A percentile compares a stretch with the other conserved stretches of the same genome.
Conservation (phyloP, 208 protist species). For the Leishmania guyanensis region DNA sequence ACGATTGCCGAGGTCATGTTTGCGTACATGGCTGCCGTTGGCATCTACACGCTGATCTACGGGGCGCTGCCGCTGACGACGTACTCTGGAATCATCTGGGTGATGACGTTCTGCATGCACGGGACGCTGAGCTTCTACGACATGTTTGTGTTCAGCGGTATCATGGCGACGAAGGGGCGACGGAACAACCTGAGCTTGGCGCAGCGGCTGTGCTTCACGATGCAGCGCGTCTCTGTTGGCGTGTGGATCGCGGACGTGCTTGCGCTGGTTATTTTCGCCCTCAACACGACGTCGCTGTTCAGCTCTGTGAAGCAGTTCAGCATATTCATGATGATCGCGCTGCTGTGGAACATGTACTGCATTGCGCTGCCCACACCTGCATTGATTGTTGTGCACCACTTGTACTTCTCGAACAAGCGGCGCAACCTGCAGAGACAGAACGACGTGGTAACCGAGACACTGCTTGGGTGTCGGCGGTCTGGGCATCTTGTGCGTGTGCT, state of each 20-base stretch:
- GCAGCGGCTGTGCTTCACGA: conserved; percentile 65
- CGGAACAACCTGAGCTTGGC: conserved; percentile 63
- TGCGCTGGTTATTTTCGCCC: conserved; percentile 54
- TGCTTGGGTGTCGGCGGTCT: conserved; percentile 32
- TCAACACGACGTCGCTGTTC: conserved; percentile 60
- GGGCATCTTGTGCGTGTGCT: conserved; percentile 29
- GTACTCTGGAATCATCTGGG: conserved; percentile 45
- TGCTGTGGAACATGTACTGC: conserved; percentile 66
- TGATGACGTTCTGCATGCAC: conserved; percentile 63
- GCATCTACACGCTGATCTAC: conserved; percentile 48
- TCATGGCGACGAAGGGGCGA: conserved; percentile 63
- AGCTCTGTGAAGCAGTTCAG: conserved; percentile 51
- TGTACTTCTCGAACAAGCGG: conserved; percentile 49
- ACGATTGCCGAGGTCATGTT: conserved; percentile 33
- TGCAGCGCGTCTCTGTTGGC: conserved; percentile 38
- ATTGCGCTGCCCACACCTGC: conserved; percentile 48
- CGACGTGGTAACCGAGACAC: conserved; percentile 39
- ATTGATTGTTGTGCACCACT: conserved; percentile 59
- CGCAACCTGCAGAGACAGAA: conserved; percentile 54
- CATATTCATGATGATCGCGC: conserved; percentile 60
- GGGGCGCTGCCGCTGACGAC: conserved; percentile 42
- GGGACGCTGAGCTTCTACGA: conserved; percentile 68
- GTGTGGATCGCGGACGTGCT: conserved; percentile 53
- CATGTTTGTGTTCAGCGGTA: conserved; percentile 59
- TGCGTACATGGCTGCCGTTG: conserved; percentile 44